These are phyloP conservation scores for Penicillium diatomitis DNA, from an alignment of 495 filamentous ascomycete genomes.

Conservation along the genomic window DNA sequence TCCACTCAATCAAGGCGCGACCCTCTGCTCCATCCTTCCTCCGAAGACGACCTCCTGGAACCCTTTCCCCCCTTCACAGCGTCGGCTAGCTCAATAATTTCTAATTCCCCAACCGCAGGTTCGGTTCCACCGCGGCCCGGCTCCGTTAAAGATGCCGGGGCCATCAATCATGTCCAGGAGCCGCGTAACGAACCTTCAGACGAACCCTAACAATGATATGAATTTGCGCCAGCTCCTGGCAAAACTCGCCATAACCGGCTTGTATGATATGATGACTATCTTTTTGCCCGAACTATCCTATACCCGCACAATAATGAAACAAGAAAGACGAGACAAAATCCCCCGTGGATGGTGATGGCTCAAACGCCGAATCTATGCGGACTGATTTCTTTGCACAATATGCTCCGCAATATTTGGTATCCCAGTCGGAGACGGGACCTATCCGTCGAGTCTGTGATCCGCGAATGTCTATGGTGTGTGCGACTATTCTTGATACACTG, in stretches of 20 bases:
- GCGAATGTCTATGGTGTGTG: too few species aligned
- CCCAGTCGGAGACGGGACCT: too few species aligned
- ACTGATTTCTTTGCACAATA: too few species aligned
- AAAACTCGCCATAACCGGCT: background rate
- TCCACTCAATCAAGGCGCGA: constrained; percentile 5
- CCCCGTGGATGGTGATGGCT: too few species aligned
- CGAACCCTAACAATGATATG: background rate
- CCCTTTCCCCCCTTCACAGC: constrained; percentile 29
- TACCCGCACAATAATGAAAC: constrained; percentile 9
- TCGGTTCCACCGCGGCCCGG: constrained; percentile 4
- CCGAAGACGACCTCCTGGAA: constrained; percentile 19
- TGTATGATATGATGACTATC: constrained; percentile 28
- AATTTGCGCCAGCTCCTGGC: background rate
- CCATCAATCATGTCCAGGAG: background rate
- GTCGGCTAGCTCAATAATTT: constrained; percentile 2
- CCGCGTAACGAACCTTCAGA: background rate
- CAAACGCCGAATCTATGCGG: too few species aligned
- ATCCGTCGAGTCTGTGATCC: too few species aligned
- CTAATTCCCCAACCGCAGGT: constrained; percentile 2
- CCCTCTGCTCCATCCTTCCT: constrained; percentile 10
- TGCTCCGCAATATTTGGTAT: too few species aligned
- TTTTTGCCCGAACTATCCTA: constrained; percentile 11
- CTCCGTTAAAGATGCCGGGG: constrained; percentile 1
- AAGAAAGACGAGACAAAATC: too few species aligned
- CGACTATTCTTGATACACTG: too few species aligned